Conservation (phyloP, 331 rosid species). For the Quercus phellos region DNA sequence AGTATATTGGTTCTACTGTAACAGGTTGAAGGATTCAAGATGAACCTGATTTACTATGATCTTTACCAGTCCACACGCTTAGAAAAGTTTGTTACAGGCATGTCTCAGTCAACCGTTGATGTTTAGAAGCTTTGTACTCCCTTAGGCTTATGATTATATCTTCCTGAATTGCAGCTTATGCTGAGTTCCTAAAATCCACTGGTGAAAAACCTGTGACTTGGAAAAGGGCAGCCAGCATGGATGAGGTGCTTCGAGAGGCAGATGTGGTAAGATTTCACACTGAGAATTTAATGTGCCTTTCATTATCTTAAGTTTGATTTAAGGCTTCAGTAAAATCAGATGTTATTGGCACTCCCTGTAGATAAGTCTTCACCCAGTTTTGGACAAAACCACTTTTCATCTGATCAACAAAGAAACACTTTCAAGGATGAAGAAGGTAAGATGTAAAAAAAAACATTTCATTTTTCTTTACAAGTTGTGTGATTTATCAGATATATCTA, state of each 20-base stretch:
- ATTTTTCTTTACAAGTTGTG: neutral
- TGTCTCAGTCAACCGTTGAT: slow-evolving; percentile 21
- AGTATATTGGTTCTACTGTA: slow-evolving; percentile 3
- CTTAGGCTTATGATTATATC: slow-evolving; percentile 21
- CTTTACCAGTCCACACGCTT: slow-evolving; percentile 89
- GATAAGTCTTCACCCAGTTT: slow-evolving; percentile 96
- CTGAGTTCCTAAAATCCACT: slow-evolving; percentile 66
- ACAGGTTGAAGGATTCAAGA: slow-evolving; percentile 99
- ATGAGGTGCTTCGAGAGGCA: slow-evolving; percentile 92
- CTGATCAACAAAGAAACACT: slow-evolving; percentile 89
- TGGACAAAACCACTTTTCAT: slow-evolving; percentile 95
- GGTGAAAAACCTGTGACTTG: slow-evolving; percentile 91
- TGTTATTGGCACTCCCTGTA: slow-evolving; percentile 29
- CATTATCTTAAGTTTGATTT: neutral
- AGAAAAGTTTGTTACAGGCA: slow-evolving; percentile 95
- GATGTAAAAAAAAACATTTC: neutral
- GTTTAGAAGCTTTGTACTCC: neutral
- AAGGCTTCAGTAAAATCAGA: slow-evolving; percentile 3
- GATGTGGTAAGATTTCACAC: slow-evolving; percentile 55
- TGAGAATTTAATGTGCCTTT: neutral
- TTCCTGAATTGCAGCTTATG: slow-evolving; percentile 66
- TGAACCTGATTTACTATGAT: slow-evolving; percentile 93
- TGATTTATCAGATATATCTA: neutral
- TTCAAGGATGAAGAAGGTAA: slow-evolving; percentile 84
- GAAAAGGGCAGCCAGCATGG: slow-evolving; percentile 90